phyloP scores from a whole-genome alignment of 2,329 filamentous ascomycete genomes.

The Dactylellina drechsleri region DNA sequence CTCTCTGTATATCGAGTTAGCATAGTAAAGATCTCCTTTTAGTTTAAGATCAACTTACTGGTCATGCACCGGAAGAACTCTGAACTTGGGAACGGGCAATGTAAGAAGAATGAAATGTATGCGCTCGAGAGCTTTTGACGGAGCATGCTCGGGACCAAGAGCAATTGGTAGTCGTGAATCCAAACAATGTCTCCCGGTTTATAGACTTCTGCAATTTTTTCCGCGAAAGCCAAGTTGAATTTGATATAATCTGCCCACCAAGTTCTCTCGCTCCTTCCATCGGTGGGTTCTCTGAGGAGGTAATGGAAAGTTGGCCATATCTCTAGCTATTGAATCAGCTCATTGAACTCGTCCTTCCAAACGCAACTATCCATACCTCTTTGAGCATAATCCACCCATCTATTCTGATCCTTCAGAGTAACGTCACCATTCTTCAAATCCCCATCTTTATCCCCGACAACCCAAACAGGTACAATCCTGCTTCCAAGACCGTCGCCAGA shows the following conservation, averaged over 20 bases:
- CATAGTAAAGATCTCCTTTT: background rate
- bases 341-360: background rate
- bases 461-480: conserved; percentile 86
- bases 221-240: conserved; percentile 91
- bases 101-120: conserved; percentile 93
- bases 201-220: conserved; percentile 87
- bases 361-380: conserved; percentile 70
- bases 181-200: conserved; percentile 91
- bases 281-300: conserved; percentile 86
- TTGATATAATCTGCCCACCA: conserved; percentile 93
- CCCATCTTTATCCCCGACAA: conserved; percentile 77
- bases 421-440: conserved; percentile 72
- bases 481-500: conserved; percentile 61
- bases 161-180: conserved; percentile 92
- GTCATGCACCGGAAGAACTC: conserved; percentile 87
- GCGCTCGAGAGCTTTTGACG: conserved; percentile 86
- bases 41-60: conserved; percentile 42
- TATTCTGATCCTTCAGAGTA: conserved; percentile 79
- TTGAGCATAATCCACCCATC: conserved; percentile 91
- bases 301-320: conserved; percentile 95
- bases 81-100: conserved; percentile 93
- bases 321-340: conserved; percentile 64
- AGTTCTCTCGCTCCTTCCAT: conserved; percentile 81
- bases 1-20: conserved; percentile 69
- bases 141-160: conserved; percentile 87